Evolutionary conservation across 2,329 filamentous ascomycete species (phyloP).

Genomic region (Talaromyces sp.): DNA sequence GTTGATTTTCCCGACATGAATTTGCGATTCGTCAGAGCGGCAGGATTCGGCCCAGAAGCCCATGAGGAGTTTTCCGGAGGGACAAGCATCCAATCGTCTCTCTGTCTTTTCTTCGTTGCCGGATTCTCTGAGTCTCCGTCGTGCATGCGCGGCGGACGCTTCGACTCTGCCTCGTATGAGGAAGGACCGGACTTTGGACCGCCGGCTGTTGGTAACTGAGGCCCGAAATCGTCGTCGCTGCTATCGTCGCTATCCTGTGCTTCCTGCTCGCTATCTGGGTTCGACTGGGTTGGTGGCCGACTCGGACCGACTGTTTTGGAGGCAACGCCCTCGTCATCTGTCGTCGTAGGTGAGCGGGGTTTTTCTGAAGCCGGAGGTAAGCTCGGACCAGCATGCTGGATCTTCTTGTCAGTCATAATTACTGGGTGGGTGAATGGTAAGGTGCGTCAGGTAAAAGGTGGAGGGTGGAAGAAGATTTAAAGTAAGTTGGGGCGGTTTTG

Average conservation of each 20-base stretch:
- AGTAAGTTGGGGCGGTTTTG: not conserved
- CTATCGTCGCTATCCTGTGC: slow-evolving; percentile 32
- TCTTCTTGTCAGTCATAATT: not conserved
- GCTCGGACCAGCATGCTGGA: not conserved
- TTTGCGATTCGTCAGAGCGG: slow-evolving; percentile 73
- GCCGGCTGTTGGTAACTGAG: slow-evolving; percentile 25
- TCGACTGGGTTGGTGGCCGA: slow-evolving; percentile 45
- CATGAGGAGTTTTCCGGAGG: slow-evolving; percentile 56
- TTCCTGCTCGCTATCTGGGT: slow-evolving; percentile 22
- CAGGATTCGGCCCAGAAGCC: slow-evolving; percentile 69
- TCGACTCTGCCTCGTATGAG: not conserved
- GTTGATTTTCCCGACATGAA: slow-evolving; percentile 69
- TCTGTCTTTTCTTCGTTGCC: slow-evolving; percentile 6
- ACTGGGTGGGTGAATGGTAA: not conserved
- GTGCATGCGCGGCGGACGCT: not conserved
- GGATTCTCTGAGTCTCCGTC: not conserved
- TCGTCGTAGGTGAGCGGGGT: not conserved
- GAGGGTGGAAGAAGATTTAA: not conserved
- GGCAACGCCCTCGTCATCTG: not conserved
- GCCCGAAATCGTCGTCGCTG: slow-evolving; percentile 41
- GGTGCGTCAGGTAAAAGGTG: not conserved
- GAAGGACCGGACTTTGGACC: not conserved
- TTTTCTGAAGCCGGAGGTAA: not conserved
- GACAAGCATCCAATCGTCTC: slow-evolving; percentile 81
- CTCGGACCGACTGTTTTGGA: slow-evolving; percentile 52